Base-by-base conservation (phyloP, 768 basidiomycete genomes). In the Pholiota microspora region DNA sequence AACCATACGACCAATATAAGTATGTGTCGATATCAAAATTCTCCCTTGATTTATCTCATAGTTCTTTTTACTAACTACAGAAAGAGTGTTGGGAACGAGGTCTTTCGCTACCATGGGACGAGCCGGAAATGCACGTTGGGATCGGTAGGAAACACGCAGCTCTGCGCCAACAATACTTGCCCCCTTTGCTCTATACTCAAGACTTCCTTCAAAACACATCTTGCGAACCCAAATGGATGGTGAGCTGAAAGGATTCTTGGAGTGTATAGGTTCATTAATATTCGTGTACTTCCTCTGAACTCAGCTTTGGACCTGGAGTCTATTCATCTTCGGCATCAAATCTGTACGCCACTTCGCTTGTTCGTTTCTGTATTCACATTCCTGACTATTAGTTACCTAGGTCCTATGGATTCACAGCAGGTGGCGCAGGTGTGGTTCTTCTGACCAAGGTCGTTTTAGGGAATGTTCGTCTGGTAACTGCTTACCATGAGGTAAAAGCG, bases 71-170 rank as follows among this genome's bases (percentile, higher is more conserved):
- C n/a, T n/a, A n/a, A n/a, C 13, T 29, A 64, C 64, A 53, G 62
- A 59, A 56, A 53, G 16, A 16, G 53, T 62, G 1, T 21, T 16
- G 66, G 67, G 5, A 69, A 67, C n/a, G 69, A 70, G 54, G 62
- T 60, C 8, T 71, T 68, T 48, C 61, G 69, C 3, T 71, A 69
- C 55, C 70, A 71, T 38, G 70, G 70, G 28, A 71, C 70, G 2
- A 56, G 54, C 18, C 40, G 65, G 35, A 55, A 47, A 35, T 71
- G 70, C 45, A 64, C 54, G 3, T 58, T 71, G 0, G 70, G 70
- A 1, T 51, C 56, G 3, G 34, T 31, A 16, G 63, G 61, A 2
- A 65, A 66, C 31, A 64, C 62, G 2, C 50, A 55, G 21, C 49
- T 67, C 16, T 71, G 70, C 54, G 49, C 57, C 21, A 63, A 57